Percentiles rank a stretch among this genome's conserved stretches.
phyloP scores from a whole-genome alignment of 805 yeast species.

The Sungouiella blattae region DNA sequence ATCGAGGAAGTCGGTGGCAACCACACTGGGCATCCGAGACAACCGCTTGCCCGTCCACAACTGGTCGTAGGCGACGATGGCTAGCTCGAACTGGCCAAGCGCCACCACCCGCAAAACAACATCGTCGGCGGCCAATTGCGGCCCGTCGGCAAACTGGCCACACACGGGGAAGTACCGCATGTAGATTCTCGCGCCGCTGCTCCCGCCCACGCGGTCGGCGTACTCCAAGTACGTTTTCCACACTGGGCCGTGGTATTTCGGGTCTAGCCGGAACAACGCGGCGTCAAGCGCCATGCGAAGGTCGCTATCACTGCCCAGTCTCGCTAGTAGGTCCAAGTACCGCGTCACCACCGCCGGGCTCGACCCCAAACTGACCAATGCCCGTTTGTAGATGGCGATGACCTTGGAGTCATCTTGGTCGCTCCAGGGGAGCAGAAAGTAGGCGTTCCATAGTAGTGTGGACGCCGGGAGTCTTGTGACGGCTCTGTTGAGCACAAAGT shows the following conservation, averaged over 20 bases:
- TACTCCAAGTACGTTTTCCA: slow-evolving; percentile 53
- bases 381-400: slow-evolving; percentile 5
- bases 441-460: slow-evolving; percentile 14
- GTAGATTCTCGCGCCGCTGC: slow-evolving; percentile 30
- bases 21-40: neutral
- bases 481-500: slow-evolving; percentile 14
- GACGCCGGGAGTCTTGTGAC: slow-evolving; percentile 14
- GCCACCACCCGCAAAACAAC: slow-evolving; percentile 27
- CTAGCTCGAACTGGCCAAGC: slow-evolving; percentile 22
- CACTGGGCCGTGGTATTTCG: slow-evolving; percentile 43
- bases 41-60: neutral
- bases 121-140: neutral
- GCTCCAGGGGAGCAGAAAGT: slow-evolving; percentile 14
- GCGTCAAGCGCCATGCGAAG: slow-evolving; percentile 36
- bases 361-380: slow-evolving; percentile 4
- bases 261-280: slow-evolving; percentile 47
- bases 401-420: neutral
- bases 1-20: slow-evolving; percentile 5
- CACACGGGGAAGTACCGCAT: slow-evolving; percentile 23
- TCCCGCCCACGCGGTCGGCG: slow-evolving; percentile 46
- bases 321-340: slow-evolving; percentile 5
- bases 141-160: neutral
- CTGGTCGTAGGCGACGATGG: slow-evolving; percentile 27
- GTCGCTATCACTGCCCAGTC: neutral
- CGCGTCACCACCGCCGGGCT: slow-evolving; percentile 13